Percentiles rank a stretch among this genome's conserved stretches.
phyloP scores from a whole-genome alignment of 495 filamentous ascomycete genomes.

The Delitschia confertaspora region DNA sequence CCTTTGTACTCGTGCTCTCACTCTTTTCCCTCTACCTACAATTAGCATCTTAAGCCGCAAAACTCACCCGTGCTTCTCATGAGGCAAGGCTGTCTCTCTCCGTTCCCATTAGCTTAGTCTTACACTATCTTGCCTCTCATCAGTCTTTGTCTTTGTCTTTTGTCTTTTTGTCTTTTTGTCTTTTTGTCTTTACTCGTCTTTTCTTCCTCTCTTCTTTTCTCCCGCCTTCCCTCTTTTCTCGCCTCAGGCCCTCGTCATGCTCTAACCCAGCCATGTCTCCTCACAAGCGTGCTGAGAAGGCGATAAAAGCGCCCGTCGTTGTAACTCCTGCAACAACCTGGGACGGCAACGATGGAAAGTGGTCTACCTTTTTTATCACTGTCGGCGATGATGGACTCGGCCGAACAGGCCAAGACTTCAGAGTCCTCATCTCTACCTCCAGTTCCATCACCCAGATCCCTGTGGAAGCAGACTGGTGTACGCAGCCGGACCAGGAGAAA shows the following conservation, averaged over 20 bases:
- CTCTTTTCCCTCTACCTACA: conserved; percentile 2
- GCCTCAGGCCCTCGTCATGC: conserved; percentile 1
- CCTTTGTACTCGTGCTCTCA: neutral
- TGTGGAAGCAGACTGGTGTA: conserved; percentile 9
- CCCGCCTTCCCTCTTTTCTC: conserved; percentile 8
- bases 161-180: neutral
- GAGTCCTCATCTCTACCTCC: conserved; percentile 15
- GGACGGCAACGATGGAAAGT: conserved; percentile 29
- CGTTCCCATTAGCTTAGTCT: conserved; percentile 6
- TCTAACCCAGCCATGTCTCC: conserved; percentile 16
- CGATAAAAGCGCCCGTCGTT: conserved; percentile 11
- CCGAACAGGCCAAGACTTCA: conserved; percentile 20
- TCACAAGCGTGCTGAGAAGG: conserved; percentile 9
- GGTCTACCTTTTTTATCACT: conserved; percentile 27
- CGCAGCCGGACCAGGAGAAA: conserved; percentile 1
- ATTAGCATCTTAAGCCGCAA: no score
- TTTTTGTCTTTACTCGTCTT: conserved; percentile 7
- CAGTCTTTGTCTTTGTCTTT: neutral
- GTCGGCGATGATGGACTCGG: conserved; percentile 12
- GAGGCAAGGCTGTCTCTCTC: conserved; percentile 3
- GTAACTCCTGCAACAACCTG: conserved; percentile 9
- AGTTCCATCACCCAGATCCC: conserved; percentile 12
- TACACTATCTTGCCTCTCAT: conserved; percentile 4
- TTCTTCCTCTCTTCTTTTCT: neutral
- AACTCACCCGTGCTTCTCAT: conserved; percentile 6